These are phyloP conservation scores for Neospermospora avenae DNA, from an alignment of 2,329 filamentous ascomycete genomes.

Conservation along the genomic window DNA sequence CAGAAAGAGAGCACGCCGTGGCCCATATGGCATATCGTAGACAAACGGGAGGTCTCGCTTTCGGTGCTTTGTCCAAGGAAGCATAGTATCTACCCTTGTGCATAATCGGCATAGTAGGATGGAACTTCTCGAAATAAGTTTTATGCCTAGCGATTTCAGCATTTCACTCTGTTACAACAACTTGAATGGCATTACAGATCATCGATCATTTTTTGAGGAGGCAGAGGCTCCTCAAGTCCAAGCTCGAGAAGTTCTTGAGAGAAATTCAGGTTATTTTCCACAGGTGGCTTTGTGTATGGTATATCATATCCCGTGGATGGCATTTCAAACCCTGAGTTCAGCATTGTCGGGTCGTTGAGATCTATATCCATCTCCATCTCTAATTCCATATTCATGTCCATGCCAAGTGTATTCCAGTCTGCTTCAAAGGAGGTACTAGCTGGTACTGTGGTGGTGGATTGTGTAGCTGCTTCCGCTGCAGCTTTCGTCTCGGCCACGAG, in stretches of 20 bases:
- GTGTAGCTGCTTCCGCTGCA: slow-evolving; percentile 4
- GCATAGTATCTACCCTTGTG: slow-evolving; percentile 74
- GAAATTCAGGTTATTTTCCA: slow-evolving; percentile 40
- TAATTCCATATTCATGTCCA: slow-evolving; percentile 28
- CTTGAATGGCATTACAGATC: slow-evolving; percentile 60
- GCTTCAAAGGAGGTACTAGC: slow-evolving; percentile 8
- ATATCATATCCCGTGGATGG: slow-evolving; percentile 16
- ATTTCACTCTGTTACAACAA: not conserved
- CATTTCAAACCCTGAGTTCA: slow-evolving; percentile 22
- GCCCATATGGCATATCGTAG: slow-evolving; percentile 87
- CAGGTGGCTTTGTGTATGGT: slow-evolving; percentile 8
- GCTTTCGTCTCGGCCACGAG: slow-evolving; percentile 44
- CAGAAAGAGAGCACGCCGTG: slow-evolving; percentile 66
- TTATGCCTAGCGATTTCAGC: slow-evolving; percentile 51
- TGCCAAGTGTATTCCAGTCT: slow-evolving; percentile 26
- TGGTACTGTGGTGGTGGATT: not conserved
- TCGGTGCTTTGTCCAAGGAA: slow-evolving; percentile 66
- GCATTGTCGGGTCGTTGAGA: slow-evolving; percentile 16
- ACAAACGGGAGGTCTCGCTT: slow-evolving; percentile 76
- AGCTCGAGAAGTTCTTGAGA: slow-evolving; percentile 66
- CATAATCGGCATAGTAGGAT: slow-evolving; percentile 71
- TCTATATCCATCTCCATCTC: slow-evolving; percentile 28
- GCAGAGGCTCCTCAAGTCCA: slow-evolving; percentile 78
- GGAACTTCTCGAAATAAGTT: slow-evolving; percentile 72
- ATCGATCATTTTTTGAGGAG: slow-evolving; percentile 74